Evolutionary conservation across 1,284 basidiomycete species (phyloP).

Genomic region (Rhizoctonia solani): DNA sequence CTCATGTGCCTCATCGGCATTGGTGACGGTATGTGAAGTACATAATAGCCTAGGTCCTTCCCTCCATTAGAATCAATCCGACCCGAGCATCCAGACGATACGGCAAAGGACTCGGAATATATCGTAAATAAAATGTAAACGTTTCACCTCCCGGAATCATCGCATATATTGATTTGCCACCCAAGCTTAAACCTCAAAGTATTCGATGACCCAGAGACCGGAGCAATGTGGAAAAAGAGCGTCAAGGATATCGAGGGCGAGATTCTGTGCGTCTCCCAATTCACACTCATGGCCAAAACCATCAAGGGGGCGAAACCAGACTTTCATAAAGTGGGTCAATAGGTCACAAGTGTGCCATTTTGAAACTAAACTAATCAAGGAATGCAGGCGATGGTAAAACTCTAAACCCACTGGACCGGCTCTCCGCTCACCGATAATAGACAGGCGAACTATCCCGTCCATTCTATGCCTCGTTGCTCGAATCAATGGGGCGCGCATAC

Average conservation of each 20-base stretch:
- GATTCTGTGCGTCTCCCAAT: constrained; percentile 88
- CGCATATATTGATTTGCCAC: not conserved
- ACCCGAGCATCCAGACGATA: constrained; percentile 73
- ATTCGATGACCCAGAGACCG: constrained; percentile 66
- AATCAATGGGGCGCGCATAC: constrained; percentile 66
- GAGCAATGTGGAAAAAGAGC: constrained; percentile 77
- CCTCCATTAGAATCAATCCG: not conserved
- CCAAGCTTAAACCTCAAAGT: constrained; percentile 68
- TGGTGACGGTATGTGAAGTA: constrained; percentile 70
- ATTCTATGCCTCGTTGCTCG: constrained; percentile 73
- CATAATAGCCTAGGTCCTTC: constrained; percentile 1
- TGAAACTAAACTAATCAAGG: not conserved
- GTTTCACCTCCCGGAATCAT: constrained; percentile 10
- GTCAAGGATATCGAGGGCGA: constrained; percentile 86
- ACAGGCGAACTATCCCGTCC: constrained; percentile 65
- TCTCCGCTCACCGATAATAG: constrained; percentile 49
- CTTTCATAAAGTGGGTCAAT: constrained; percentile 85
- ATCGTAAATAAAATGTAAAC: constrained; percentile 79
- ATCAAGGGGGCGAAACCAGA: constrained; percentile 86
- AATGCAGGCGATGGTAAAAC: constrained; percentile 20
- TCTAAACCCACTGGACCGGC: not conserved
- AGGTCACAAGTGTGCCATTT: constrained; percentile 2
- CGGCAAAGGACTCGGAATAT: constrained; percentile 64
- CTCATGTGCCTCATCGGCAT: constrained; percentile 89
- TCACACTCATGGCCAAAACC: constrained; percentile 87